Percentiles rank a stretch among this genome's conserved stretches.
Conservation (phyloP, 73 alveolate species). For the Loxodes magnus region DNA sequence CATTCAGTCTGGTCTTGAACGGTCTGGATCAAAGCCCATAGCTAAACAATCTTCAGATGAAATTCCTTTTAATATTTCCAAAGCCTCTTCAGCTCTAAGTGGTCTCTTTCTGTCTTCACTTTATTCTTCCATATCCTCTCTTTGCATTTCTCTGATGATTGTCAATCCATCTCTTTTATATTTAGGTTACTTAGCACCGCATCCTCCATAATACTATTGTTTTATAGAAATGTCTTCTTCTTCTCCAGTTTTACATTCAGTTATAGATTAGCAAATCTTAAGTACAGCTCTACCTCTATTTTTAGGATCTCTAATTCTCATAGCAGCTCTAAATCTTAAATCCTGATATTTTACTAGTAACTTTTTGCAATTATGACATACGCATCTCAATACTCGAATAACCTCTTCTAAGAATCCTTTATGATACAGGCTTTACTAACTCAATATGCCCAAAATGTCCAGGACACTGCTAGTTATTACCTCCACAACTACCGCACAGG, state of each 20-base stretch:
- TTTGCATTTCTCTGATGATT: conserved; percentile 36
- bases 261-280: conserved; percentile 49
- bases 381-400: conserved; percentile 67
- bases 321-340: conserved; percentile 31
- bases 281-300: conserved; percentile 40
- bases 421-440: conserved; percentile 77
- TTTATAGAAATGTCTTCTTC: conserved; percentile 21
- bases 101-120: conserved; percentile 36
- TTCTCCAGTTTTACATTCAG: conserved; percentile 38
- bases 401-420: conserved; percentile 67
- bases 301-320: conserved; percentile 55
- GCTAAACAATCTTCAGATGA: conserved; percentile 43
- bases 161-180: conserved; percentile 37
- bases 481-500: conserved; percentile 67
- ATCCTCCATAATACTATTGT: conserved; percentile 30
- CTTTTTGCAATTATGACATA: conserved; percentile 16
- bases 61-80: conserved; percentile 40
- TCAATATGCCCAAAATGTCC: conserved; percentile 93
- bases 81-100: conserved; percentile 60
- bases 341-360: conserved; percentile 28
- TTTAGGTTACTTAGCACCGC: conserved; percentile 69
- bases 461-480: conserved; percentile 78
- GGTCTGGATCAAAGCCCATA: conserved; percentile 70
- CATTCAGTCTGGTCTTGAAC: conserved; percentile 81
- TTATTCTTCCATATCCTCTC: conserved; percentile 23